A percentile compares a stretch with the other conserved stretches of the same genome.
Conservation (phyloP, 495 filamentous ascomycete genomes). For the Amorphotheca resinae region DNA sequence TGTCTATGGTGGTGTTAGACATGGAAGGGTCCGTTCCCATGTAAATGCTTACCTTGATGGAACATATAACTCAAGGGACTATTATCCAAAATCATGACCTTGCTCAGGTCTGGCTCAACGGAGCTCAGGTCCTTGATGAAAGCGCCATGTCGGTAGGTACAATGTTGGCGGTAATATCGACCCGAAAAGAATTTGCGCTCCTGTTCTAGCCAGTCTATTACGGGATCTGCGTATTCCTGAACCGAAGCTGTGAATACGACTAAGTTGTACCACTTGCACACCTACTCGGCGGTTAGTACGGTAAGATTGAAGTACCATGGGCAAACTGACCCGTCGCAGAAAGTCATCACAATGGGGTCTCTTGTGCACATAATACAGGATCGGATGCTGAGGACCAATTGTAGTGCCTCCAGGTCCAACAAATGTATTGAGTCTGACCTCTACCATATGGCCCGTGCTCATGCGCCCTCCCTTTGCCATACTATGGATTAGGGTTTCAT, state of each 20-base stretch:
- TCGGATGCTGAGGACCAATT: constrained; percentile 81
- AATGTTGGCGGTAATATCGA: constrained; percentile 91
- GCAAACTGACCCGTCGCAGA: constrained; percentile 56
- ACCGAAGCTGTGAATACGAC: constrained; percentile 94
- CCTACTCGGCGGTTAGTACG: constrained; percentile 26
- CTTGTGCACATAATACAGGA: constrained; percentile 98
- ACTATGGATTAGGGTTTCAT: constrained; percentile 95
- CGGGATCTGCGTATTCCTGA: constrained; percentile 96
- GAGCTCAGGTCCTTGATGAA: constrained; percentile 97
- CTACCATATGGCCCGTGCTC: constrained; percentile 96
- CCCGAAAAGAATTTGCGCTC: constrained; percentile 91
- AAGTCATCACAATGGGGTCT: constrained; percentile 96
- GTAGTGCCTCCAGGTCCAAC: constrained; percentile 48
- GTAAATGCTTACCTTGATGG: constrained; percentile 64
- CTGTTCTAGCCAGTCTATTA: constrained; percentile 96
- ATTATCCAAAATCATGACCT: constrained; percentile 97
- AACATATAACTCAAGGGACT: constrained; percentile 98
- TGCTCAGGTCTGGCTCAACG: constrained; percentile 90
- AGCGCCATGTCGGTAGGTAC: constrained; percentile 84
- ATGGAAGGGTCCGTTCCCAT: background rate
- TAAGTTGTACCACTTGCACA: constrained; percentile 97
- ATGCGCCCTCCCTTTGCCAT: constrained; percentile 92
- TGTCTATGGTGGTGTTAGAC: constrained; percentile 44
- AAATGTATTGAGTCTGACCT: constrained; percentile 73
- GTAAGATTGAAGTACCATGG: background rate